Evolutionary conservation across 257 asterid species (phyloP).

Genomic region (Anisodus tanguticus): DNA sequence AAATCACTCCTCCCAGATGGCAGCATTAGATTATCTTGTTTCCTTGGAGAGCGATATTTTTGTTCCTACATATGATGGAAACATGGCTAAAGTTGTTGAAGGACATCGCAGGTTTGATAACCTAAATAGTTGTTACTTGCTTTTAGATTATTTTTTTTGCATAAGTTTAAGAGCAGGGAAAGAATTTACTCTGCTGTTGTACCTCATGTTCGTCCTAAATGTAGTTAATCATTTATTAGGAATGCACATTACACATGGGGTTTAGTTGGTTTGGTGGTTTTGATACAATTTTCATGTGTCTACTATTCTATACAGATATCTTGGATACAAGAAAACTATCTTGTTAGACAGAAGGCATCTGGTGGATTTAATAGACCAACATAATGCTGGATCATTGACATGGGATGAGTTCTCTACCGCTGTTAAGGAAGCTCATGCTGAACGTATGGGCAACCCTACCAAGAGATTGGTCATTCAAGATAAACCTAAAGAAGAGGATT

Average conservation of each 20-base stretch:
- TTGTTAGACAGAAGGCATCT: conserved; percentile 52
- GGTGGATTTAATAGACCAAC: conserved; percentile 56
- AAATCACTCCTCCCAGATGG: conserved; percentile 50
- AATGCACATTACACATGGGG: neutral
- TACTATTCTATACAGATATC: conserved; percentile 41
- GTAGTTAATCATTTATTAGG: neutral
- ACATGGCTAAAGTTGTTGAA: conserved; percentile 54
- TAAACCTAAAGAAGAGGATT: conserved; percentile 74
- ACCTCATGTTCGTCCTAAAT: neutral
- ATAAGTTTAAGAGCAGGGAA: neutral
- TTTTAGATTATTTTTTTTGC: neutral
- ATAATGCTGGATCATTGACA: conserved; percentile 44
- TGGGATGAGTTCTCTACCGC: conserved; percentile 64
- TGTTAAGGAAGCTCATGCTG: conserved; percentile 54
- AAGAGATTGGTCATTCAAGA: conserved; percentile 43
- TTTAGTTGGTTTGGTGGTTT: conserved; percentile 7
- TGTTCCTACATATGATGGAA: conserved; percentile 52
- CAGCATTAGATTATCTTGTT: conserved; percentile 50
- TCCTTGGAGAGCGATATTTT: conserved; percentile 47
- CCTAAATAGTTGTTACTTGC: neutral
- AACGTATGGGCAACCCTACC: conserved; percentile 56
- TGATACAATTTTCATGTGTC: neutral
- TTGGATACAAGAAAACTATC: conserved; percentile 66
- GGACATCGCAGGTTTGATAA: conserved; percentile 48
- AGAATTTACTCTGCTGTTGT: neutral